Conservation (phyloP, 306 rosid genomes). For the Malus fusca region DNA sequence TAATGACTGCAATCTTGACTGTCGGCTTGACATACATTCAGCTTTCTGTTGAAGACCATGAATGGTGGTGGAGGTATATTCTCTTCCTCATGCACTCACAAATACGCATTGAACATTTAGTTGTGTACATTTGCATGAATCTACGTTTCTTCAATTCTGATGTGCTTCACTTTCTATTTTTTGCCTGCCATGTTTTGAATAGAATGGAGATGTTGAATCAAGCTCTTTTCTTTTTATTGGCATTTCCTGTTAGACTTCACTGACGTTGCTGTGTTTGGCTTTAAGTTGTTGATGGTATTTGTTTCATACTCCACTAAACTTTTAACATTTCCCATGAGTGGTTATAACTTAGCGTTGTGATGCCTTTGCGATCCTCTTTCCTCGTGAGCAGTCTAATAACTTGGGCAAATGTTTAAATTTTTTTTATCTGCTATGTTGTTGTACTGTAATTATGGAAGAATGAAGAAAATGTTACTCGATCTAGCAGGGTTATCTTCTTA, state of each 20-base stretch:
- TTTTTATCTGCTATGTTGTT: no score
- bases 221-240: neutral
- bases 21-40: slow-evolving; percentile 72
- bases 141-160: neutral
- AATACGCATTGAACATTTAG: neutral
- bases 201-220: neutral
- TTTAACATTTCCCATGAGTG: no score
- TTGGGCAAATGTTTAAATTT: no score
- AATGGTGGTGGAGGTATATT: slow-evolving; percentile 95
- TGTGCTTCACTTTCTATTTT: neutral
- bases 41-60: slow-evolving; percentile 80
- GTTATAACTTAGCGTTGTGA: no score
- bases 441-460: no score
- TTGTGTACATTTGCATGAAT: neutral
- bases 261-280: neutral
- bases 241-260: neutral
- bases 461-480: no score
- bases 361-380: no score
- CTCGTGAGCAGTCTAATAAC: no score
- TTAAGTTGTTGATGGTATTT: neutral
- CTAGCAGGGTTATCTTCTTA: no score
- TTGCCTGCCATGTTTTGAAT: neutral
- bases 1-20: slow-evolving; percentile 49
- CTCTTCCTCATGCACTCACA: neutral
- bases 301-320: no score